These are phyloP conservation scores for Auriscalpium vulgare DNA, from an alignment of 768 basidiomycete species.

Conservation along the genomic window DNA sequence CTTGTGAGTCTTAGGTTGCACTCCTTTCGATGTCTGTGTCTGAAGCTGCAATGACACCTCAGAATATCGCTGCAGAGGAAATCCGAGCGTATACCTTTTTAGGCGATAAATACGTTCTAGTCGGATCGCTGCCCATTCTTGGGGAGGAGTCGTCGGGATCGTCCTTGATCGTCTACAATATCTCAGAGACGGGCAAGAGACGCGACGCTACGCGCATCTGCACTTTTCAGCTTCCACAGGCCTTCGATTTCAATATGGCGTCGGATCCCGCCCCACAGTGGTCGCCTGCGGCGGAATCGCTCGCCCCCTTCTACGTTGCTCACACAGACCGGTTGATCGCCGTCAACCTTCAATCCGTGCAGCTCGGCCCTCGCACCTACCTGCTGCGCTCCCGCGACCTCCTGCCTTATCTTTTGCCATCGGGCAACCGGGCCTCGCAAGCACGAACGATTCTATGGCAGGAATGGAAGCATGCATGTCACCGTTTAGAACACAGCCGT, in stretches of 20 bases:
- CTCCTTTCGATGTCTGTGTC: background rate
- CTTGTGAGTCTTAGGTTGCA: background rate
- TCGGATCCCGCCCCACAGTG: slow-evolving; percentile 8
- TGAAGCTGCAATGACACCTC: background rate
- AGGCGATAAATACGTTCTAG: slow-evolving; percentile 1
- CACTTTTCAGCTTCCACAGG: background rate
- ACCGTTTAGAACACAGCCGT: background rate
- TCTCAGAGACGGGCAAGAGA: background rate
- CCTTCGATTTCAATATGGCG: background rate
- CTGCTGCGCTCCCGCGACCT: background rate
- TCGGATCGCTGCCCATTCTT: background rate
- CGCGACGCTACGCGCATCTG: background rate
- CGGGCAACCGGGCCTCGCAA: background rate
- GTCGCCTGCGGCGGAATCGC: background rate
- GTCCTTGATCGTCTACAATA: slow-evolving; percentile 6
- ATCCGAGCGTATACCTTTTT: slow-evolving; percentile 10
- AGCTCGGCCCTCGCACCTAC: background rate
- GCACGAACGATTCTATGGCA: slow-evolving; percentile 1
- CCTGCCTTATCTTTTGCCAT: background rate
- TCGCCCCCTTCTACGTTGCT: slow-evolving; percentile 20
- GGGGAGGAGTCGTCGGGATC: background rate
- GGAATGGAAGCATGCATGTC: background rate
- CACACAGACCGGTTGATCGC: slow-evolving; percentile 5
- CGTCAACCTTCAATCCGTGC: background rate
- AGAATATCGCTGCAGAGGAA: background rate